A percentile compares a stretch with the other conserved stretches of the same genome.
These are phyloP conservation scores for Deinandra increscens DNA, from an alignment of 129 eudicot genomes.

Conservation along the genomic window DNA sequence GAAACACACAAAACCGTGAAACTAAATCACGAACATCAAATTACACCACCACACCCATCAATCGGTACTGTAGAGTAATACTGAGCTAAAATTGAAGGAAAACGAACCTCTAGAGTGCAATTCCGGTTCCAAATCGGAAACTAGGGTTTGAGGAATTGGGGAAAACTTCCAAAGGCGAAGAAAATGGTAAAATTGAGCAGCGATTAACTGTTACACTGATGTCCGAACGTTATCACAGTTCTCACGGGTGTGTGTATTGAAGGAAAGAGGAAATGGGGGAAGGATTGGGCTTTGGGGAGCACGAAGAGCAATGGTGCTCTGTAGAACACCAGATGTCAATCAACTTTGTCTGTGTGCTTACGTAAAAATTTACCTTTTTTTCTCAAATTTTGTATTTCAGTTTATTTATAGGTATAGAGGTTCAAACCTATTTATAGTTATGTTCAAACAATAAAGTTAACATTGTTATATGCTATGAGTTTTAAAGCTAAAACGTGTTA, in stretches of 20 bases:
- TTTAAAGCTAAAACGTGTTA: too few relatives aligned
- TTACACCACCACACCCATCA: background rate
- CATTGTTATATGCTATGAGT: too few relatives aligned
- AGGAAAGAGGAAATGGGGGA: constrained; percentile 16
- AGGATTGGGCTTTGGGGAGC: constrained; percentile 31
- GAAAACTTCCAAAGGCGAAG: background rate
- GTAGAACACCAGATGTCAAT: constrained; percentile 25
- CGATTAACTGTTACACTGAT: constrained; percentile 24
- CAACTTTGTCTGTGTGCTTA: constrained; percentile 27
- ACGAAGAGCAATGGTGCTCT: constrained; percentile 23
- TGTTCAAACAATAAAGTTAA: background rate
- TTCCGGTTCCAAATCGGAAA: constrained; percentile 15
- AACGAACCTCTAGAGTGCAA: constrained; percentile 29
- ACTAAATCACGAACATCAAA: constrained; percentile 18
- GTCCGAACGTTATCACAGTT: constrained; percentile 21
- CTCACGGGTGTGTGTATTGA: constrained; percentile 21
- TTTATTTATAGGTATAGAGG: background rate
- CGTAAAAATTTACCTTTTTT: background rate
- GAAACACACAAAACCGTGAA: constrained; percentile 12
- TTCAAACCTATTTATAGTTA: too few relatives aligned
- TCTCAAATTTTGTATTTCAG: background rate
- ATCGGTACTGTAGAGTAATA: constrained; percentile 15
- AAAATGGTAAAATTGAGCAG: constrained; percentile 16
- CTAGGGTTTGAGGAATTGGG: constrained; percentile 33
- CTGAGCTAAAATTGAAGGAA: constrained; percentile 20